Evolutionary conservation across 2,329 filamentous ascomycete genomes (phyloP).

Genomic region (Daldinia eschscholtzii): DNA sequence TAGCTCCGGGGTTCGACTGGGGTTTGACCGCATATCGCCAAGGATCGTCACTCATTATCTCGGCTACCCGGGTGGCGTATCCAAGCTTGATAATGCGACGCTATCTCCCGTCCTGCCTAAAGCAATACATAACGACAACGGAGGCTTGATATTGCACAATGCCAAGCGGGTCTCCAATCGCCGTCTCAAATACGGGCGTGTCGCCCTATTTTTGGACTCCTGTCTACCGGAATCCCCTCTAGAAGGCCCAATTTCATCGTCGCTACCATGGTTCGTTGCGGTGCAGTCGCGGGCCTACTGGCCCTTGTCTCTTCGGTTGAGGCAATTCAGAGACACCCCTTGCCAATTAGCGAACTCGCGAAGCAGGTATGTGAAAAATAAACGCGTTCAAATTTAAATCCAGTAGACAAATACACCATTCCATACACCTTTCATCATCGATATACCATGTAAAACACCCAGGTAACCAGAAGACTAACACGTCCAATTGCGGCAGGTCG

Average conservation of each 20-base stretch:
- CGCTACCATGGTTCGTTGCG: conserved; percentile 38
- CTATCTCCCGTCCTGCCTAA: conserved; percentile 42
- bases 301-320: conserved; percentile 43
- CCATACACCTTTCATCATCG: not conserved
- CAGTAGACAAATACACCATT: not conserved
- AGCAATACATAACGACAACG: conserved; percentile 30
- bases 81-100: conserved; percentile 26
- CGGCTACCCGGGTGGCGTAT: conserved; percentile 33
- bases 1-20: conserved; percentile 25
- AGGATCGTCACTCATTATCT: conserved; percentile 40
- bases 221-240: conserved; percentile 8
- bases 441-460: not conserved
- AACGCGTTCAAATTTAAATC: not conserved
- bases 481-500: conserved; percentile 35
- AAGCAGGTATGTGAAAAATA: conserved; percentile 46
- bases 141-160: conserved; percentile 36
- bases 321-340: conserved; percentile 47
- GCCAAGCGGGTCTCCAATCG: conserved; percentile 30
- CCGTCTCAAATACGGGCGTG: conserved; percentile 24
- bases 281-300: conserved; percentile 37
- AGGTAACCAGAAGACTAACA: conserved; percentile 15
- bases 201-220: conserved; percentile 24
- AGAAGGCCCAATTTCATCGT: not conserved
- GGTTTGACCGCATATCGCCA: conserved; percentile 28
- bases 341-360: conserved; percentile 50